These are phyloP conservation scores for Spongiforma sp. DNA, from an alignment of 1,284 basidiomycete species.

Conservation along the genomic window DNA sequence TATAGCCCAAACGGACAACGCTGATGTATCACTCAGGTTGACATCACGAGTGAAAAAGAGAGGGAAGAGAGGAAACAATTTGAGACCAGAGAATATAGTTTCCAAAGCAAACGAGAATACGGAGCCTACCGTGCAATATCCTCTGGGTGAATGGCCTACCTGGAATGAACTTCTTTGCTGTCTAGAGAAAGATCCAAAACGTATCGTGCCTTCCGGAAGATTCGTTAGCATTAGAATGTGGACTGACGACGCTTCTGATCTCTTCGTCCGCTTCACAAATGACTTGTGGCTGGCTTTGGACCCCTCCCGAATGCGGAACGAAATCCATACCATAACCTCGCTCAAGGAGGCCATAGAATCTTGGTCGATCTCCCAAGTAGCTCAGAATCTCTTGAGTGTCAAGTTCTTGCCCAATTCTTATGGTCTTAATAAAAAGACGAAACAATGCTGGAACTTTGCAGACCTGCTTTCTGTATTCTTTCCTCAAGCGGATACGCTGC, in stretches of 20 bases:
- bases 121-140: constrained; percentile 2
- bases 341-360: constrained; percentile 5
- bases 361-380: constrained; percentile 10
- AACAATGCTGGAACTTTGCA: not conserved
- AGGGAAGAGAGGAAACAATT: too few relatives aligned
- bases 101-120: not conserved
- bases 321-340: not conserved
- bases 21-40: not conserved
- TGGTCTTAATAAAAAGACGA: constrained; percentile 1
- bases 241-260: constrained; percentile 9
- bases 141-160: constrained; percentile 9
- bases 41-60: not conserved
- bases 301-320: not conserved
- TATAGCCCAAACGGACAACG: not conserved
- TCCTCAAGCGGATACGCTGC: not conserved
- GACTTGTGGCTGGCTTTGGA: constrained; percentile 9
- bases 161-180: constrained; percentile 1
- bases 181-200: not conserved
- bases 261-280: constrained; percentile 11
- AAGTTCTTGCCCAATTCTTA: constrained; percentile 3
- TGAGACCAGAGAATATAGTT: too few relatives aligned
- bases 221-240: not conserved
- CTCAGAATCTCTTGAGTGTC: constrained; percentile 3
- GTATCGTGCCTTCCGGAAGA: not conserved
- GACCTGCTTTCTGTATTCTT: not conserved